Base-by-base conservation (phyloP, 164 flowering plant species). In the Saururus chinensis region DNA sequence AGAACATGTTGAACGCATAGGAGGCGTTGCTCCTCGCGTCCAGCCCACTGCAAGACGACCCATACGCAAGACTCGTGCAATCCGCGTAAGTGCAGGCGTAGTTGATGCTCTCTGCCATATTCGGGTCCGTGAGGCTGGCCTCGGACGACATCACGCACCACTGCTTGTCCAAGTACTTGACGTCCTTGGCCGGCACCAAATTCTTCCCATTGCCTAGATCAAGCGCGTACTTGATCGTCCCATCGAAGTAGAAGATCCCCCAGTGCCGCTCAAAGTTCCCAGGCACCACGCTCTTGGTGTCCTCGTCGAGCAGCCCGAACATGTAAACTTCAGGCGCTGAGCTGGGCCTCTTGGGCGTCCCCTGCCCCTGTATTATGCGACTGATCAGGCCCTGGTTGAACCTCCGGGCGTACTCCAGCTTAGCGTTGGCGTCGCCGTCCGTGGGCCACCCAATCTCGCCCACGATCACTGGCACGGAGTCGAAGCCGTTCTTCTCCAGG, bases 361-460 rank as follows among this genome's bases (percentile, higher is more conserved):
- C 96, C 52, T 69, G 74, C 13, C 89, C 85, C 65, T 54, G 69
- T 4, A 60, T 9, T 16, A 89, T 76, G 0, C 89, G 80, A 58
- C 68, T 41, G 45, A 91, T 1, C 0, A 95, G 75, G 11, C 92
- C 96, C 70, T 89, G 96, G 65, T 85, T 88, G 74, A 95, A 95
- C 64, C 71, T 73, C 13, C 72, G 77, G 0, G 99, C 99, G 21
- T 78, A 60, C 6, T 70, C 60, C 0, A 67, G 12, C 57, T 85
- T 87, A 0, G 97, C 97, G 35, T 74, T 77, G 1, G 68, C 57
- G 55, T 79, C 81, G 19, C 97, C 97, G 54, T 93, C 99, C 0
- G 95, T 82, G 0, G 99, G 99, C 99, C 99, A 88, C 9, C 97
- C 97, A 7, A 93, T 73, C 67, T 90, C 96, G 0, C 97, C 99